phyloP scores from a whole-genome alignment of 2,329 filamentous ascomycete genomes.

The Hypoxylon sp. region DNA sequence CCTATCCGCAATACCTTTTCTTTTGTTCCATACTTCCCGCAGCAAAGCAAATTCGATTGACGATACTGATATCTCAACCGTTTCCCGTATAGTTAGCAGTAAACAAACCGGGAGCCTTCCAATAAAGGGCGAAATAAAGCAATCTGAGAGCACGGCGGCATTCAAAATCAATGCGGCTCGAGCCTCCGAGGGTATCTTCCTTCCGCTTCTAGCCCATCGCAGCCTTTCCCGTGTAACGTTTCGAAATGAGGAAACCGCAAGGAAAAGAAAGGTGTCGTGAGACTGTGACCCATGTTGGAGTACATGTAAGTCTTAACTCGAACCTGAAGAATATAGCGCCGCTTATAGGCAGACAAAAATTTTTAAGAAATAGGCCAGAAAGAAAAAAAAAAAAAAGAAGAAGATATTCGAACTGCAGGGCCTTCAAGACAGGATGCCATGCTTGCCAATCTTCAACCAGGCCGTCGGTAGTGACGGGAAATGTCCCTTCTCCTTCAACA shows the following conservation, averaged over 20 bases:
- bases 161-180: conserved; percentile 25
- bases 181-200: conserved; percentile 39
- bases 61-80: neutral
- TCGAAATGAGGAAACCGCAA: conserved; percentile 20
- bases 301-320: conserved; percentile 30
- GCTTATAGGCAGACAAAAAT: conserved; percentile 10
- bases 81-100: conserved; percentile 2
- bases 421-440: neutral
- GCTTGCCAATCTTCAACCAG: neutral
- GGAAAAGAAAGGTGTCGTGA: conserved; percentile 30
- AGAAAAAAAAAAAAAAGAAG: neutral
- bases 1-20: conserved; percentile 21
- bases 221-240: conserved; percentile 21
- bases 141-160: conserved; percentile 30
- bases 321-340: conserved; percentile 11
- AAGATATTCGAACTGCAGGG: neutral
- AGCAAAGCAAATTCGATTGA: conserved; percentile 9
- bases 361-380: conserved; percentile 1
- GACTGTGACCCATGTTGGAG: conserved; percentile 25
- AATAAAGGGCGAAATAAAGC: conserved; percentile 8
- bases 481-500: neutral
- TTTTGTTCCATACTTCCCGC: conserved; percentile 22
- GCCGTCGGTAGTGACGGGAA: neutral
- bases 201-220: conserved; percentile 32
- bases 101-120: conserved; percentile 3